These are phyloP conservation scores for Cicer chorassanicum DNA, from an alignment of 306 rosid species.

Conservation along the genomic window DNA sequence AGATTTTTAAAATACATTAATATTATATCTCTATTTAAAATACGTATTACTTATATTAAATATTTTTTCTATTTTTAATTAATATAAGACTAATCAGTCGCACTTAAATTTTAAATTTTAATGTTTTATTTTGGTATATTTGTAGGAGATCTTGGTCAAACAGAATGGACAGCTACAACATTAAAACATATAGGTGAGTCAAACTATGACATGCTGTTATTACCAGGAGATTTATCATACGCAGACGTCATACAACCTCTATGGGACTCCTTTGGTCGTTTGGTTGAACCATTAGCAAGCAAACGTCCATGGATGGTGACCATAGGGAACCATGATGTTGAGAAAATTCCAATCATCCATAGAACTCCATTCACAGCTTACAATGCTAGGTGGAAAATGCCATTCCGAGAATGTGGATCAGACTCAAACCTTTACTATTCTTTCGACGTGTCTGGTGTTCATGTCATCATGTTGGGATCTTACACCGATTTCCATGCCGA, in stretches of 20 bases:
- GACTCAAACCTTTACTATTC: conserved; percentile 85
- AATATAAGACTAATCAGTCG: too few relatives aligned
- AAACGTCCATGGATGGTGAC: conserved; percentile 98
- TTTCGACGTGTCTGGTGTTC: conserved; percentile 74
- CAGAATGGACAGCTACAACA: conserved; percentile 76
- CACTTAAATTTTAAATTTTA: too few relatives aligned
- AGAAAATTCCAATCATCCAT: conserved; percentile 57
- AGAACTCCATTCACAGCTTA: conserved; percentile 62
- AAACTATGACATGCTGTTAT: conserved; percentile 69
- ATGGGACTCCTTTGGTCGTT: conserved; percentile 85
- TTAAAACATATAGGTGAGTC: conserved; percentile 59
- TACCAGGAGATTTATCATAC: conserved; percentile 85
- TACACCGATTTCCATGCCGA: conserved; percentile 58
- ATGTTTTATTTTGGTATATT: background rate
- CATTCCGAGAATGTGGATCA: conserved; percentile 70
- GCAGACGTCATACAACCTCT: conserved; percentile 51
- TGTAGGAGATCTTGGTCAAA: conserved; percentile 86
- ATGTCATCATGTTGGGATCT: conserved; percentile 85
- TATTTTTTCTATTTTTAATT: too few relatives aligned
- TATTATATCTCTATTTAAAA: too few relatives aligned
- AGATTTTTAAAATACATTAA: too few relatives aligned
- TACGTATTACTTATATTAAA: too few relatives aligned
- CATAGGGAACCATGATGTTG: conserved; percentile 78
- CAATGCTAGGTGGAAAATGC: conserved; percentile 89
- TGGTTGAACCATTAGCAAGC: conserved; percentile 78